phyloP scores from a whole-genome alignment of 345 rosid species.

The Odontarrhena argentea region DNA sequence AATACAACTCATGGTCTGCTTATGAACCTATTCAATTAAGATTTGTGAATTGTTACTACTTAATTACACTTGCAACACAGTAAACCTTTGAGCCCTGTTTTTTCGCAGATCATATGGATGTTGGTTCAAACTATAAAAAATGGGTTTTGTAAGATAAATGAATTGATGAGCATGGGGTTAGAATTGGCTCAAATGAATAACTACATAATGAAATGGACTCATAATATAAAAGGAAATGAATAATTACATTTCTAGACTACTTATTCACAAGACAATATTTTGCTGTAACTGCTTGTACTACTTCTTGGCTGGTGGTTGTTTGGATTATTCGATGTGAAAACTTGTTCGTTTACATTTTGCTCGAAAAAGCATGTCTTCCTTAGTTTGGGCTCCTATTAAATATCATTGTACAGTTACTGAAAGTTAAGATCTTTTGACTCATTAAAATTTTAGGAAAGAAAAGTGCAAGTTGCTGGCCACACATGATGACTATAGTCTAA shows the following conservation, averaged over 20 bases:
- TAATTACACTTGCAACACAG: too few species aligned
- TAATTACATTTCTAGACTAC: not conserved
- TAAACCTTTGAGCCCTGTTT: too few species aligned
- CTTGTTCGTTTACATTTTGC: not conserved
- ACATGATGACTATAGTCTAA: conserved; percentile 97
- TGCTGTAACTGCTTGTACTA: not conserved
- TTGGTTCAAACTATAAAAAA: too few species aligned
- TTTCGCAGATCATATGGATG: too few species aligned
- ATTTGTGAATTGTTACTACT: too few species aligned
- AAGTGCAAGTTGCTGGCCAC: conserved; percentile 82
- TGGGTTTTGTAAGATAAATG: not conserved
- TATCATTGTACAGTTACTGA: not conserved
- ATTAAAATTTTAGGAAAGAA: conserved; percentile 56
- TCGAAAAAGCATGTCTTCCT: not conserved
- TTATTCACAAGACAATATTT: not conserved
- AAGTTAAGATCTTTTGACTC: conserved; percentile 24
- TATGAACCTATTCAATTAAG: not conserved
- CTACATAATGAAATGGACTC: not conserved
- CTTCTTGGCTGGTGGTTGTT: not conserved
- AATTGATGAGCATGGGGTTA: not conserved
- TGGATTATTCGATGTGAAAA: not conserved
- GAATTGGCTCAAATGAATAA: not conserved
- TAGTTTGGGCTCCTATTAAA: conserved; percentile 3
- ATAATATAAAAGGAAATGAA: not conserved
- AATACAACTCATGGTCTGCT: not conserved